Conservation (phyloP, 345 rosid genomes). For the Populus davidiana region DNA sequence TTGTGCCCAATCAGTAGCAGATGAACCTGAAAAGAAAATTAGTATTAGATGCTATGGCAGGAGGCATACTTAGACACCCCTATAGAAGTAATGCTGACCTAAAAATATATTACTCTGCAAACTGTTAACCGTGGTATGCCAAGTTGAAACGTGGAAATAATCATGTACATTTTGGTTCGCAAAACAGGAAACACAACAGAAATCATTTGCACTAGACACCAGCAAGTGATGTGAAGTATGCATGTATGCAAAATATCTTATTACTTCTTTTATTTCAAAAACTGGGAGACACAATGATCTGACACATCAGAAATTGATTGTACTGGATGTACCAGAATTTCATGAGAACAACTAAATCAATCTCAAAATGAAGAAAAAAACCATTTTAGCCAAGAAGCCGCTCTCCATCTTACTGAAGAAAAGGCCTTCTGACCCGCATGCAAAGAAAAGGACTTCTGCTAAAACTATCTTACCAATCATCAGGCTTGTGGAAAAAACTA, state of each 20-base stretch:
- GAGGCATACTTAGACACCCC: not conserved
- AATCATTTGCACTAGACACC: not conserved
- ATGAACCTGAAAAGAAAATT: constrained; percentile 62
- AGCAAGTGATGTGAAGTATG: not conserved
- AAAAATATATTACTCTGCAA: not conserved
- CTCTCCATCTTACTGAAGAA: no score
- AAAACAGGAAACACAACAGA: not conserved
- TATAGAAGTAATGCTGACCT: not conserved
- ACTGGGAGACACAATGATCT: not conserved
- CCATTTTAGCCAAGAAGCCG: not conserved
- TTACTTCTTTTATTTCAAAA: not conserved
- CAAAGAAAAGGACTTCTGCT: no score
- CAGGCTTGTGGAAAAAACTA: not conserved
- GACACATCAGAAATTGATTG: not conserved
- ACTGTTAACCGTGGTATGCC: no score
- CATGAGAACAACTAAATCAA: not conserved
- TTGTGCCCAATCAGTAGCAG: constrained; percentile 85
- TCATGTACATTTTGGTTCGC: not conserved
- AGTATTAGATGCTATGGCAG: not conserved
- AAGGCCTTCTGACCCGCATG: no score
- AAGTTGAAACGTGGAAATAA: not conserved
- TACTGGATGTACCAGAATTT: not conserved
- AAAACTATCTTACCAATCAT: no score
- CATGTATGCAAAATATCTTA: not conserved
- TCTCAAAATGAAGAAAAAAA: not conserved